Conservation (phyloP, 345 rosid genomes). For the Moricandia arvensis region DNA sequence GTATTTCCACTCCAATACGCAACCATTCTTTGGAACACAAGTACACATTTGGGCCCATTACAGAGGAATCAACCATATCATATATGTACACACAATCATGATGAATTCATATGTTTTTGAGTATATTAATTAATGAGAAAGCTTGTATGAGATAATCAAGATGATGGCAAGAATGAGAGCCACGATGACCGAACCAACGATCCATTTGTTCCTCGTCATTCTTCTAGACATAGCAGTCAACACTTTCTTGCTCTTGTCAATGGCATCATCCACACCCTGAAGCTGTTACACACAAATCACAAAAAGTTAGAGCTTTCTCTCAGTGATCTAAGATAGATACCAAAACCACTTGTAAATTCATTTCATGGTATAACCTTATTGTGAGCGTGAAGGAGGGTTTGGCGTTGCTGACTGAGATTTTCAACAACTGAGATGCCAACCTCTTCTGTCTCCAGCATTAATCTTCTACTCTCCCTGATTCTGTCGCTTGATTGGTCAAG, state of each 20-base stretch:
- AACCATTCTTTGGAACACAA: not conserved
- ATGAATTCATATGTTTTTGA: not conserved
- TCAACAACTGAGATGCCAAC: slow-evolving; percentile 80
- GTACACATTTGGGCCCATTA: not conserved
- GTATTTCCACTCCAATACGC: slow-evolving; percentile 13
- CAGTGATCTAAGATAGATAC: not conserved
- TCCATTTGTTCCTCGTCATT: slow-evolving; percentile 85
- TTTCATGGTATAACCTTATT: slow-evolving; percentile 42
- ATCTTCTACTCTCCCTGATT: slow-evolving; percentile 85
- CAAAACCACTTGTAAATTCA: too few relatives aligned
- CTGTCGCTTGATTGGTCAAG: slow-evolving; percentile 70
- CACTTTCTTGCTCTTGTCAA: slow-evolving; percentile 68
- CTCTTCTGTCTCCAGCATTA: slow-evolving; percentile 86
- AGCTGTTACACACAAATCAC: slow-evolving; percentile 43
- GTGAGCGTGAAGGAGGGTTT: slow-evolving; percentile 82
- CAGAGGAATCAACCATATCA: slow-evolving; percentile 20
- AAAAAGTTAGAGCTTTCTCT: not conserved
- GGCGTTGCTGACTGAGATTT: slow-evolving; percentile 87
- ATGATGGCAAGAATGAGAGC: slow-evolving; percentile 43
- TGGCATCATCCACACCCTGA: slow-evolving; percentile 67
- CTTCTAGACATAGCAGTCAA: slow-evolving; percentile 68
- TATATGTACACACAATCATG: slow-evolving; percentile 9
- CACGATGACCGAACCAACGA: slow-evolving; percentile 49
- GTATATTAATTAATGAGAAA: slow-evolving; percentile 39
- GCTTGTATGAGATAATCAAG: slow-evolving; percentile 53